Conservation (phyloP, 2,329 filamentous ascomycete genomes). For the Phialemoniopsis sp. region DNA sequence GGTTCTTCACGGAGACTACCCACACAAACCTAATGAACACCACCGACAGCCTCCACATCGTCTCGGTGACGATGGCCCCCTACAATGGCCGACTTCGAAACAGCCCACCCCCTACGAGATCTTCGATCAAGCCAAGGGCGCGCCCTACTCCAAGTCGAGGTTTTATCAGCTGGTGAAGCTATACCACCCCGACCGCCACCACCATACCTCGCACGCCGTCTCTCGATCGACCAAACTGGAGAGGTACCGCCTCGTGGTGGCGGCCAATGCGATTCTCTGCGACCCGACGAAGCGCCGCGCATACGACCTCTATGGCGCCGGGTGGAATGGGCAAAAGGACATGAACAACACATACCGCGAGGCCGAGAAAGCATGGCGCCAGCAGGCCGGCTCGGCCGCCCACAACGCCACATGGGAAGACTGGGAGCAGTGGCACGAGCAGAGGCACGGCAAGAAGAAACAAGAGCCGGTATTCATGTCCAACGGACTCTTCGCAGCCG, state of each 20-base stretch:
- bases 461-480: slow-evolving; percentile 64
- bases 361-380: slow-evolving; percentile 44
- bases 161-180: slow-evolving; percentile 93
- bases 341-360: slow-evolving; percentile 30
- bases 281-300: slow-evolving; percentile 72
- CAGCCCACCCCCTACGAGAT: slow-evolving; percentile 88
- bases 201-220: slow-evolving; percentile 37
- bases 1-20: slow-evolving; percentile 5
- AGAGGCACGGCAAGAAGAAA: slow-evolving; percentile 39
- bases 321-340: slow-evolving; percentile 66
- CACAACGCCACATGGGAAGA: slow-evolving; percentile 96
- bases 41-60: too few relatives aligned
- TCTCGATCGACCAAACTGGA: slow-evolving; percentile 68
- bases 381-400: slow-evolving; percentile 41
- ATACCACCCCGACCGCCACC: slow-evolving; percentile 80
- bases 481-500: slow-evolving; percentile 70
- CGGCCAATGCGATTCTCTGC: slow-evolving; percentile 84
- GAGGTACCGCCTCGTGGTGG: slow-evolving; percentile 83
- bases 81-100: slow-evolving; percentile 40
- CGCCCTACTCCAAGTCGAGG: slow-evolving; percentile 73
- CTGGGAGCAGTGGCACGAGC: slow-evolving; percentile 77
- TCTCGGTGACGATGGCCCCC: slow-evolving; percentile 2
- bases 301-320: slow-evolving; percentile 78
- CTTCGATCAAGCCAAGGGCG: slow-evolving; percentile 52
- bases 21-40: too few relatives aligned